Evolutionary conservation across 2,329 filamentous ascomycete genomes (phyloP), one percentile per base, ranked within the genome.

Genomic region (Sclerotiophoma versabilis): DNA sequence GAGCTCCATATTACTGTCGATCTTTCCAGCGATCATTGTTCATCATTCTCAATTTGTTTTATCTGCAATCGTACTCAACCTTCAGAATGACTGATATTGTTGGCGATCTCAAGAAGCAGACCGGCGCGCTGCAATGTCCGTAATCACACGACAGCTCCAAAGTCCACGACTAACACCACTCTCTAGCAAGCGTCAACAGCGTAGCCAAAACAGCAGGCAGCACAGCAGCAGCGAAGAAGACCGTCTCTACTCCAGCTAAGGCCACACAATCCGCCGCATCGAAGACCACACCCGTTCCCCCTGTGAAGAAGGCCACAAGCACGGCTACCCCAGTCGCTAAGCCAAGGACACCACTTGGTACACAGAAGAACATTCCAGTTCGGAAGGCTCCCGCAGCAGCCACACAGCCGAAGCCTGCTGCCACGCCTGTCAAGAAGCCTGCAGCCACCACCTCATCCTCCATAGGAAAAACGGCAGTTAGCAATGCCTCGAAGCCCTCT

Each of bases 71-170:
- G 15, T 15, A 3, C 14, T 6, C 12, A 19, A 23, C 17, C 1
- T 26, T n/a, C 52, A 68, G 45, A 8, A 74, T 74, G 71, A 68
- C 69, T 14, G 51, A 54, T 15, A 63, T 65, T n/a, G 52, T 77
- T 20, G 70, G 75, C 26, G 66, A 76, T 10, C 61, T 78, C 41
- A 78, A 78, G 66, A 69, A 77, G 62, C 76, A 78, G 60, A 76
- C 76, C 50, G 71, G 68, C 54, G 72, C 71, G 17, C 69, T 78
- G 29, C 71, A 78, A 68, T 69, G 77, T 78, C 64, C 52, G 73
- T 59, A 36, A 12, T 12, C n/a, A 2, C 34, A 4, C 2, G 6
- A 4, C 11, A 34, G 3, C 15, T n/a, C 12, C n/a, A 1, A 11
- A 19, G n/a, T 1, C 17, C 4, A 17, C 14, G 5, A 14, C 54